Evolutionary conservation across 2,329 filamentous ascomycete species (phyloP).

Genomic region (Pseudogymnoascus pannorum): DNA sequence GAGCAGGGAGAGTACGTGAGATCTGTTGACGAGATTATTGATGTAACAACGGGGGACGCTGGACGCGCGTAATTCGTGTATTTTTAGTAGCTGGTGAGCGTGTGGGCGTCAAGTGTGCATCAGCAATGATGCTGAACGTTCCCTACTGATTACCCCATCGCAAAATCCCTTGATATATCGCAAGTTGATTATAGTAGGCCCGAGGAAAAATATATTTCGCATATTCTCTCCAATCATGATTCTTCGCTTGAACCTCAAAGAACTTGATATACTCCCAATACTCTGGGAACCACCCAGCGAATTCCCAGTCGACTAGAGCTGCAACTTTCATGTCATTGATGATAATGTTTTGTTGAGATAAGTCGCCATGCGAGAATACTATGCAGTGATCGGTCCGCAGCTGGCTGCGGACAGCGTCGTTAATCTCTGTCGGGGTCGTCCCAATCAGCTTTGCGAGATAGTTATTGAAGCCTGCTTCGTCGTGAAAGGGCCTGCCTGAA

Average conservation of each 20-base stretch:
- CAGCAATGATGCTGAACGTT: not conserved
- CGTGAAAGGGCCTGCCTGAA: not conserved
- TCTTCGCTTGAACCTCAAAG: not conserved
- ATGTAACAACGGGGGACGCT: not conserved
- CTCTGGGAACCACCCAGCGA: slow-evolving; percentile 13
- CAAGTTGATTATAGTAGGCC: not conserved
- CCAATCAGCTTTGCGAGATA: not conserved
- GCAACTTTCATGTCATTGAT: slow-evolving; percentile 27
- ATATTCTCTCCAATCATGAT: not conserved
- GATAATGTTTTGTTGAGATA: slow-evolving; percentile 40
- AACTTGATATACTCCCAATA: slow-evolving; percentile 16
- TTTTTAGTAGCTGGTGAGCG: not conserved
- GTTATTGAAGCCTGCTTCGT: not conserved
- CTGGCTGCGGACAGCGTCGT: not conserved
- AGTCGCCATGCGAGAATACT: slow-evolving; percentile 45
- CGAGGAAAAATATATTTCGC: not conserved
- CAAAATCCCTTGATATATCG: not conserved
- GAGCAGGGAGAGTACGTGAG: not conserved
- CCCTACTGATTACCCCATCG: not conserved
- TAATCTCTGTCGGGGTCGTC: not conserved
- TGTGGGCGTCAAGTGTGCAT: not conserved
- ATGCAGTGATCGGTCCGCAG: slow-evolving; percentile 23
- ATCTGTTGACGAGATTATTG: not conserved
- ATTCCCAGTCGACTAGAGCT: slow-evolving; percentile 16
- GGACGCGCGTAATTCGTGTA: not conserved